Conservation (phyloP, 352 stramenopile species). For the Aphanomyces euteiches region DNA sequence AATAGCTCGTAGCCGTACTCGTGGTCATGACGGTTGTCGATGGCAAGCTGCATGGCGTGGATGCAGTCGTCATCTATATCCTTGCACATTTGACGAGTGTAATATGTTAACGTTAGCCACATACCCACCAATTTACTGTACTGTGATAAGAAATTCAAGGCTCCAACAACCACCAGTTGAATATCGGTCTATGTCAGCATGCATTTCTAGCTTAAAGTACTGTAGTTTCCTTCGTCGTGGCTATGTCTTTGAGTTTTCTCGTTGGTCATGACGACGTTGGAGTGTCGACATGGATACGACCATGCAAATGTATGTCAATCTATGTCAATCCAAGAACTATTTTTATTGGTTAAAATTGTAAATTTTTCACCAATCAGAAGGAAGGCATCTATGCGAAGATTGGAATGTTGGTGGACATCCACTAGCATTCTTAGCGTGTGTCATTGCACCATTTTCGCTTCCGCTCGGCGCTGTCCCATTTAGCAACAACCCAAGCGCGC, state of each 20-base stretch:
- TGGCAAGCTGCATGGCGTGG: too few relatives aligned
- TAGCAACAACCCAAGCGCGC: not conserved
- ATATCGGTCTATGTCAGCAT: not conserved
- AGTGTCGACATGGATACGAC: not conserved
- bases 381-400: not conserved
- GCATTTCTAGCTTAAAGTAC: not conserved
- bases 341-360: slow-evolving; percentile 1
- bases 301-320: too few relatives aligned
- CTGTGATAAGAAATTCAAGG: too few relatives aligned
- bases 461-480: not conserved
- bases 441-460: not conserved
- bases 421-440: not conserved
- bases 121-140: too few relatives aligned
- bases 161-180: not conserved
- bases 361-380: not conserved
- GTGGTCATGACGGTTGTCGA: too few relatives aligned
- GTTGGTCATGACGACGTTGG: not conserved
- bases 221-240: not conserved
- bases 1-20: not conserved
- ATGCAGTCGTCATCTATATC: too few relatives aligned
- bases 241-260: not conserved
- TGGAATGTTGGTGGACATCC: not conserved
- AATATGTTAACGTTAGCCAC: too few relatives aligned
- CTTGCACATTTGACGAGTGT: too few relatives aligned
- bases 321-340: not conserved